Evolutionary conservation across 148 eudicot genomes (phyloP).

Genomic region (Mesembryanthemum crystallinum): DNA sequence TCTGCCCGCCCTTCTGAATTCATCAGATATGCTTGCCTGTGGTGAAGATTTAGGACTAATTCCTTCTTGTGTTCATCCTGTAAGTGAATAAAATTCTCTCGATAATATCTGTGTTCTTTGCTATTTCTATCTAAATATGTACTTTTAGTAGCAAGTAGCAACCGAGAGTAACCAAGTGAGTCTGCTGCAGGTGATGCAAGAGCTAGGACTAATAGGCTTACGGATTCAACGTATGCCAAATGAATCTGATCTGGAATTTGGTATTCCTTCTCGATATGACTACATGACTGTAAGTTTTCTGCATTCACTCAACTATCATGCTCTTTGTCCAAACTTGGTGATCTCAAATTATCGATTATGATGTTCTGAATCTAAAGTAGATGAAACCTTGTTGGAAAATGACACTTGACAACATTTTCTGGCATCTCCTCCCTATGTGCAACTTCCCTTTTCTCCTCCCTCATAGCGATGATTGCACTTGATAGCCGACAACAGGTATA

Average conservation of each 20-base stretch:
- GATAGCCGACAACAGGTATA: neutral
- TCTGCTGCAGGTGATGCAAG: slow-evolving; percentile 85
- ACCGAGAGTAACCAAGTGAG: slow-evolving; percentile 3
- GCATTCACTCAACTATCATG: neutral
- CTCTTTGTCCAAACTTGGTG: neutral
- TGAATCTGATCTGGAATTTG: slow-evolving; percentile 80
- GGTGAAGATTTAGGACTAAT: slow-evolving; percentile 96
- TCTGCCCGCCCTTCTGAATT: slow-evolving; percentile 84
- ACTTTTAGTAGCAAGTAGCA: neutral
- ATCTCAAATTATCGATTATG: neutral
- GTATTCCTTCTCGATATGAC: slow-evolving; percentile 83
- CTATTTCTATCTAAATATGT: neutral
- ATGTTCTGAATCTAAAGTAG: neutral
- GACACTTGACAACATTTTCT: neutral
- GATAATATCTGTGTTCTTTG: neutral
- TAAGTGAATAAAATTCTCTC: slow-evolving; percentile 31
- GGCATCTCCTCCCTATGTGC: neutral
- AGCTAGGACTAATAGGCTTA: slow-evolving; percentile 85
- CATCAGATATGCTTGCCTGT: slow-evolving; percentile 93
- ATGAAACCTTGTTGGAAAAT: neutral
- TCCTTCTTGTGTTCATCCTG: slow-evolving; percentile 98
- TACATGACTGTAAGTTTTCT: slow-evolving; percentile 79
- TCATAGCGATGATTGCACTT: neutral
- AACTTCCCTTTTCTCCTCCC: neutral
- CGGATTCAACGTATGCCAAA: slow-evolving; percentile 98